phyloP scores from a whole-genome alignment of 805 yeast genomes.

The Candida ipomoeae region DNA sequence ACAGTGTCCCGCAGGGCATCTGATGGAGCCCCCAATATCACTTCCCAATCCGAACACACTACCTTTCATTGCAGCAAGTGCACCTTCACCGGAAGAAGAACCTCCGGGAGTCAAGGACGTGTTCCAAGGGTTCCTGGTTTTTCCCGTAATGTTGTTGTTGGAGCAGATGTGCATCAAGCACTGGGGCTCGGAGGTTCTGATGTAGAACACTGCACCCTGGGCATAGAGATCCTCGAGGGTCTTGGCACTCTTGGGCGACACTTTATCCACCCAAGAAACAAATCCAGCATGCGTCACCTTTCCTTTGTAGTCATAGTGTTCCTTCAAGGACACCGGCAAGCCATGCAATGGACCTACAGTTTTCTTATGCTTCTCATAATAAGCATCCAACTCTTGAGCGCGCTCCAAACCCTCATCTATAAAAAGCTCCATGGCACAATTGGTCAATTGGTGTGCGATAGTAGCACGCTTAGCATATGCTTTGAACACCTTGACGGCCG shows the following conservation, averaged over 20 bases:
- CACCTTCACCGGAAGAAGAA: constrained; percentile 19
- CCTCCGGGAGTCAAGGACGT: constrained; percentile 17
- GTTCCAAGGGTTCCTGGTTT: constrained; percentile 17
- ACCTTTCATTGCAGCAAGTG: constrained; percentile 18
- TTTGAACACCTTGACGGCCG: constrained; percentile 13
- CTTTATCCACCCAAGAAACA: constrained; percentile 15
- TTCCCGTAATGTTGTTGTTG: constrained; percentile 18
- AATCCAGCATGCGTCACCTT: constrained; percentile 15
- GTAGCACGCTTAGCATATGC: constrained; percentile 19
- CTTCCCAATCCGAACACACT: constrained; percentile 18
- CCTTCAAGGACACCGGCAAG: constrained; percentile 18
- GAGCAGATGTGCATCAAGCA: constrained; percentile 18
- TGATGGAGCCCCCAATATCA: constrained; percentile 19
- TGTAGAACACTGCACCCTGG: constrained; percentile 19
- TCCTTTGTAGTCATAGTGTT: constrained; percentile 15
- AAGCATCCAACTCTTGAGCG: constrained; percentile 16
- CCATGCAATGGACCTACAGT: constrained; percentile 18
- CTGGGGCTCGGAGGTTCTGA: constrained; percentile 19
- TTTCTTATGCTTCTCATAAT: constrained; percentile 9
- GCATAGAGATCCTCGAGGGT: constrained; percentile 11
- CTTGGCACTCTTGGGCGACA: constrained; percentile 7
- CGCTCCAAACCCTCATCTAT: constrained; percentile 18
- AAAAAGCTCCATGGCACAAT: constrained; percentile 20
- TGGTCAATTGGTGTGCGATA: constrained; percentile 18
- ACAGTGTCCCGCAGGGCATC: constrained; percentile 19